Conservation (phyloP, 202 grass and related monocot species). For the Cymbopogon flexuosus region DNA sequence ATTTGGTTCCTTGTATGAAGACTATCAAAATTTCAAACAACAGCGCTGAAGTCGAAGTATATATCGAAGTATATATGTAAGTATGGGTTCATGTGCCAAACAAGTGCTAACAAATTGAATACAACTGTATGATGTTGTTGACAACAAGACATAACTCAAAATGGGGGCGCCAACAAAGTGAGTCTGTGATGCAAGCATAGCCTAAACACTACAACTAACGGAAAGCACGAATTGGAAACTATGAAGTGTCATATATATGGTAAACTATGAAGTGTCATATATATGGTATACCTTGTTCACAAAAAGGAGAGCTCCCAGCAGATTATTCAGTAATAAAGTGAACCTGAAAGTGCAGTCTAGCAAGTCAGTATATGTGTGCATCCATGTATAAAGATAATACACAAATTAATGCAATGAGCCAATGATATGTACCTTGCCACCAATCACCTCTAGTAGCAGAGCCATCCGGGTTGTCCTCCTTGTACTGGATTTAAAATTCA, state of each 20-base stretch:
- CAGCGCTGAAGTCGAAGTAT: too few relatives aligned
- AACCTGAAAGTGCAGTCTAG: conserved; percentile 56
- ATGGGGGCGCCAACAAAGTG: background rate
- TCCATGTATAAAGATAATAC: background rate
- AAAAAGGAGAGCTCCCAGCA: conserved; percentile 25
- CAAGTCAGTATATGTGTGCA: conserved; percentile 2
- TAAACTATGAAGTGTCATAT: background rate
- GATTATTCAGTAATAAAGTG: conserved; percentile 82
- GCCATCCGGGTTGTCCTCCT: conserved; percentile 52
- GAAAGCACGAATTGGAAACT: background rate
- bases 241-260: too few relatives aligned
- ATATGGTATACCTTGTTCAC: conserved; percentile 31
- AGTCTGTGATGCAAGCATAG: background rate
- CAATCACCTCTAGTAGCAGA: conserved; percentile 92
- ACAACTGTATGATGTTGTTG: background rate
- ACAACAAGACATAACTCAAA: background rate
- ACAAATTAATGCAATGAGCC: background rate
- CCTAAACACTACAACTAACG: background rate
- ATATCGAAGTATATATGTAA: too few relatives aligned
- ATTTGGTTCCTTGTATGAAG: conserved; percentile 8
- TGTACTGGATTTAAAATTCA: conserved; percentile 55
- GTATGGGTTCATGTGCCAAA: too few relatives aligned
- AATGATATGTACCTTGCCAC: conserved; percentile 72
- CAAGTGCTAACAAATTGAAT: too few relatives aligned
- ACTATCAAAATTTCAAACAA: background rate